A percentile compares a stretch with the other conserved stretches of the same genome.
phyloP scores from a whole-genome alignment of 331 rosid genomes.

The Rosa hybrid region DNA sequence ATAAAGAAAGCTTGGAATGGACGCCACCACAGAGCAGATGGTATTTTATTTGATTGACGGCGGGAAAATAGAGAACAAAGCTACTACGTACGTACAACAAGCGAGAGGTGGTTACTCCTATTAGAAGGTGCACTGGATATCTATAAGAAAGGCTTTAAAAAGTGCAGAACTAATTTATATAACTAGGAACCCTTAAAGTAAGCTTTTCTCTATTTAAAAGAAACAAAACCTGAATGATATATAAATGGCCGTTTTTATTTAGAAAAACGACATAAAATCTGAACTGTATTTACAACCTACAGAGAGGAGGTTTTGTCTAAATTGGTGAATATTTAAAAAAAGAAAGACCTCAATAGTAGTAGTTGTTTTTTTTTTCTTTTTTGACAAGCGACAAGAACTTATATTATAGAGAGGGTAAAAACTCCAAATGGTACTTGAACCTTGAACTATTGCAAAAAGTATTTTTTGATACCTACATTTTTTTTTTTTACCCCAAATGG shows the following conservation, averaged over 20 bases:
- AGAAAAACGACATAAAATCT: background rate
- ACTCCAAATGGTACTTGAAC: no score
- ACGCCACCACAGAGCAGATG: background rate
- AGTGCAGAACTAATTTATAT: background rate
- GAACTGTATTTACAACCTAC: background rate
- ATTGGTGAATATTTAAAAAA: background rate
- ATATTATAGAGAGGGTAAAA: no score
- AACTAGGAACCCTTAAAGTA: background rate
- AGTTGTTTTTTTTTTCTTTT: no score
- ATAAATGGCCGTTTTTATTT: background rate
- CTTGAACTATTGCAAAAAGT: no score
- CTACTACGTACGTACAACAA: background rate
- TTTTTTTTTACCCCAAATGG: no score
- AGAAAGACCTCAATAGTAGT: background rate
- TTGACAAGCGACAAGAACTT: no score
- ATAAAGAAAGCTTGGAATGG: background rate
- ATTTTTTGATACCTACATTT: no score
- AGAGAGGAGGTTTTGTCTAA: background rate
- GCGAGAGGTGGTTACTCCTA: background rate
- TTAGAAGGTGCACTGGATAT: background rate
- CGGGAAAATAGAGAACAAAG: background rate
- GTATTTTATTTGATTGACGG: background rate
- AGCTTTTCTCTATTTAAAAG: background rate
- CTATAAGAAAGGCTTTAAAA: background rate
- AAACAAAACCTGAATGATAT: background rate